A percentile compares a stretch with the other conserved stretches of the same genome.
These are phyloP conservation scores for Neltuma alba DNA, from an alignment of 306 rosid genomes.

Conservation along the genomic window DNA sequence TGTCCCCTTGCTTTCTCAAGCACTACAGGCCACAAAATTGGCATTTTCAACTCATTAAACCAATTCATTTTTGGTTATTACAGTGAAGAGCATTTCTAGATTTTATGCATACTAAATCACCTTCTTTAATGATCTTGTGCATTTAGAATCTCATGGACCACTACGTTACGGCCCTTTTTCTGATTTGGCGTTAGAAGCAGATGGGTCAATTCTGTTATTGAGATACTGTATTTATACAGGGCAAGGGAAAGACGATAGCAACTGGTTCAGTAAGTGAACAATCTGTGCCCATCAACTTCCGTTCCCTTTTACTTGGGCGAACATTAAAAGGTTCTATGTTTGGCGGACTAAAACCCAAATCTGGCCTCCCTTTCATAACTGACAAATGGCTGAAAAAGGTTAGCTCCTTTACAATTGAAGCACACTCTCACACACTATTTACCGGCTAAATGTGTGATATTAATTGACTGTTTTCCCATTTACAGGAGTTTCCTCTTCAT, in stretches of 20 bases:
- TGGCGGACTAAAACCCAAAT: slow-evolving; percentile 55
- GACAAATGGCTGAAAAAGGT: slow-evolving; percentile 54
- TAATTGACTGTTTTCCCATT: neutral
- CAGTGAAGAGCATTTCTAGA: neutral
- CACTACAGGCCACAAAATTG: slow-evolving; percentile 56
- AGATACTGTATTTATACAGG: slow-evolving; percentile 19
- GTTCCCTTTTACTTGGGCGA: slow-evolving; percentile 42
- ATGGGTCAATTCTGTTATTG: neutral
- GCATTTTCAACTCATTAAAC: slow-evolving; percentile 21
- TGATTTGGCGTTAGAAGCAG: too few relatives aligned
- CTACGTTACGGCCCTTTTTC: too few relatives aligned
- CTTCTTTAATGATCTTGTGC: neutral
- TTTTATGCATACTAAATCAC: neutral
- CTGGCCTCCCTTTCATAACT: slow-evolving; percentile 47
- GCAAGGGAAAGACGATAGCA: slow-evolving; percentile 45
- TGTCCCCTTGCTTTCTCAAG: slow-evolving; percentile 40
- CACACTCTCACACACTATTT: too few relatives aligned
- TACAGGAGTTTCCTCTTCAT: slow-evolving; percentile 41
- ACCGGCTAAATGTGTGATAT: neutral
- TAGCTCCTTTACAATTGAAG: neutral
- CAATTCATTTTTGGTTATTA: neutral
- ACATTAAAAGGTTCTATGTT: slow-evolving; percentile 51
- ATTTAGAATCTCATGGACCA: neutral
- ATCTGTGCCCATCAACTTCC: slow-evolving; percentile 24
- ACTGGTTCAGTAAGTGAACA: slow-evolving; percentile 37